These are phyloP conservation scores for Leucocoprinus birnbaumii DNA, from an alignment of 768 basidiomycete species.

Conservation along the genomic window DNA sequence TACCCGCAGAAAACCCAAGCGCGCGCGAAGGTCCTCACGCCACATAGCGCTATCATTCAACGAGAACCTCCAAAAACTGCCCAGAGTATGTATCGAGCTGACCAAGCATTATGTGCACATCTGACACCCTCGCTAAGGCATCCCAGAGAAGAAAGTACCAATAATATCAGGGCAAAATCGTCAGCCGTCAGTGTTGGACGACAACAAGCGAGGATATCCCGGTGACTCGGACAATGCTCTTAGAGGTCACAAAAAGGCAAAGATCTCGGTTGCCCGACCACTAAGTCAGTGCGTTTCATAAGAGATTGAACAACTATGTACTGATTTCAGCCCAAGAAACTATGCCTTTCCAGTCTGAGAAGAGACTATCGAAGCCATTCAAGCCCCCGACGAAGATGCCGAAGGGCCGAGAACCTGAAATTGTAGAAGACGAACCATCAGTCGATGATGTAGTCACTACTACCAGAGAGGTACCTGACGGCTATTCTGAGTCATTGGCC, in stretches of 20 bases:
- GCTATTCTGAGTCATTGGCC: no score
- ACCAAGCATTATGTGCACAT: neutral
- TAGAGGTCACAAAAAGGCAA: conserved; percentile 28
- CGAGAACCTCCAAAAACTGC: conserved; percentile 5
- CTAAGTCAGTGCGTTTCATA: conserved; percentile 27
- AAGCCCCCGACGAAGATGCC: conserved; percentile 33
- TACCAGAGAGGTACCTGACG: no score
- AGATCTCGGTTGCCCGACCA: conserved; percentile 25
- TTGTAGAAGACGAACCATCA: neutral
- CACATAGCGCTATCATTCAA: conserved; percentile 21
- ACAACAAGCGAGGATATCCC: conserved; percentile 9
- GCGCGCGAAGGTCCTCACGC: conserved; percentile 48
- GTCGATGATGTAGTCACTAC: no score
- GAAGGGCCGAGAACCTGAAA: neutral
- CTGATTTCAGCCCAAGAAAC: conserved; percentile 30
- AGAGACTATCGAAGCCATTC: conserved; percentile 45
- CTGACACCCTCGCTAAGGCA: neutral
- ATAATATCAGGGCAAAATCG: no score
- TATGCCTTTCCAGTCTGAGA: conserved; percentile 40
- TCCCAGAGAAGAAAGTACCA: neutral
- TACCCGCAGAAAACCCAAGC: conserved; percentile 63
- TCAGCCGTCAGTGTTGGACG: neutral
- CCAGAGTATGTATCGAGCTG: neutral
- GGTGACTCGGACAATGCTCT: conserved; percentile 8
- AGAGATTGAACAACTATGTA: neutral